Percentiles rank a stretch among this genome's conserved stretches.
phyloP scores from a whole-genome alignment of 768 basidiomycete species.

The Boletellus ananiceps region DNA sequence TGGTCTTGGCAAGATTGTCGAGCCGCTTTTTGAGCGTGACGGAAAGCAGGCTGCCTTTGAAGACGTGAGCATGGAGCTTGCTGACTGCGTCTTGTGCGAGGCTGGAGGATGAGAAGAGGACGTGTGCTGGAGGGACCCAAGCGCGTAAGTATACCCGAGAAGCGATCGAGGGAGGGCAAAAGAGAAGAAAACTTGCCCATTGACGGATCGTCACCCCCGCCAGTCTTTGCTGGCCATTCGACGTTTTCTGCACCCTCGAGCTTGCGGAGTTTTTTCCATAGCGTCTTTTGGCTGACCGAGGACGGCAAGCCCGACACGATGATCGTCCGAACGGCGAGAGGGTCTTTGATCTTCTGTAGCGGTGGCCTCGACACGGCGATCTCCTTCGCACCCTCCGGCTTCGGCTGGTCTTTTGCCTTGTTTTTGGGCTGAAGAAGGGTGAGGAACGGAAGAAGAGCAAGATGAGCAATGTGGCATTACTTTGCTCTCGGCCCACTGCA shows the following conservation, averaged over 20 bases:
- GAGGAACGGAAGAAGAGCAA: not conserved
- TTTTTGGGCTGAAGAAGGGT: slow-evolving; percentile 40
- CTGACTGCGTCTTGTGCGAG: slow-evolving; percentile 65
- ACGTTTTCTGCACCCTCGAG: slow-evolving; percentile 70
- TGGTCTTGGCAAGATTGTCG: slow-evolving; percentile 56
- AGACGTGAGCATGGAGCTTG: slow-evolving; percentile 89
- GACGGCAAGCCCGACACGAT: slow-evolving; percentile 70
- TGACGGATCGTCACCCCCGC: slow-evolving; percentile 45
- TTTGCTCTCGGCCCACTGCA: slow-evolving; percentile 79
- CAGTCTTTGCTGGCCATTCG: slow-evolving; percentile 55
- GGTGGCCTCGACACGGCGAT: slow-evolving; percentile 32
- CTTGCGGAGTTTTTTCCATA: slow-evolving; percentile 90
- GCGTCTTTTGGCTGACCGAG: slow-evolving; percentile 53
- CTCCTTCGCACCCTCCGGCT: slow-evolving; percentile 30
- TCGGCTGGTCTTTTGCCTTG: slow-evolving; percentile 29
- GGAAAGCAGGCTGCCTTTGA: slow-evolving; percentile 84
- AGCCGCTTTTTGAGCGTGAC: slow-evolving; percentile 84
- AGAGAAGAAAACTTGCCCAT: slow-evolving; percentile 37
- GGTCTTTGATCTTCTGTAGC: slow-evolving; percentile 49
- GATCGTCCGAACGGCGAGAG: slow-evolving; percentile 78
- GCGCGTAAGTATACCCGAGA: not conserved
- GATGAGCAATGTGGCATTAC: slow-evolving; percentile 35
- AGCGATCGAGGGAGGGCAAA: not conserved
- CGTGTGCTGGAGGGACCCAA: slow-evolving; percentile 48
- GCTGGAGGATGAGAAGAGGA: slow-evolving; percentile 64